Evolutionary conservation across 2,329 filamentous ascomycete genomes (phyloP).

Genomic region (Zalaria obscura): DNA sequence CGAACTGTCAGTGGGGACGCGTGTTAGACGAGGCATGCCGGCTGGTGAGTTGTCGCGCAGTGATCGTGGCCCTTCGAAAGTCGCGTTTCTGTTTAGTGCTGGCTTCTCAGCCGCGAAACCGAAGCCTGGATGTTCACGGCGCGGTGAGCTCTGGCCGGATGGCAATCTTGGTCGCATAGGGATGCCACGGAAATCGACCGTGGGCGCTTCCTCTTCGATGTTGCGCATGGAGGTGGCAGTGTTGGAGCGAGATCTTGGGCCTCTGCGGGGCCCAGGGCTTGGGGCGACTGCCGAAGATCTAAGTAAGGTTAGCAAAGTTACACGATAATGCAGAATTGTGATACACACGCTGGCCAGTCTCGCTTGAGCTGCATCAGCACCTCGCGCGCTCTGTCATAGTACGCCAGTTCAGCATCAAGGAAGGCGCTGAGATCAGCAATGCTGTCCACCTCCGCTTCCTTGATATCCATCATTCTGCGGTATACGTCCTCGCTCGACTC

Average conservation of each 20-base stretch:
- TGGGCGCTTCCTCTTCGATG: slow-evolving; percentile 39
- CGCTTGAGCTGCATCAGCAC: slow-evolving; percentile 57
- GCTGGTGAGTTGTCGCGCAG: slow-evolving; percentile 38
- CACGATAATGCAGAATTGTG: slow-evolving; percentile 5
- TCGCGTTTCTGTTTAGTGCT: slow-evolving; percentile 34
- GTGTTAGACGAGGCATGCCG: slow-evolving; percentile 30
- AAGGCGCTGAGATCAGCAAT: slow-evolving; percentile 67
- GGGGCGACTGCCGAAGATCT: slow-evolving; percentile 4
- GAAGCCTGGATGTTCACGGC: slow-evolving; percentile 25
- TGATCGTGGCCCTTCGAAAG: slow-evolving; percentile 40
- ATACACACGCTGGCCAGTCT: slow-evolving; percentile 52
- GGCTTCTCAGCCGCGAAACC: slow-evolving; percentile 32
- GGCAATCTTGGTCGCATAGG: slow-evolving; percentile 34
- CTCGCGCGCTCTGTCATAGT: slow-evolving; percentile 81
- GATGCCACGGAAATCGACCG: slow-evolving; percentile 33
- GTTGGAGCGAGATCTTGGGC: slow-evolving; percentile 43
- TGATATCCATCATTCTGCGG: slow-evolving; percentile 90
- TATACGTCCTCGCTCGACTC: slow-evolving; percentile 86
- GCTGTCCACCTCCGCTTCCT: slow-evolving; percentile 76
- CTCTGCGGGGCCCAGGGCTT: slow-evolving; percentile 14
- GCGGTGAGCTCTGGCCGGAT: slow-evolving; percentile 26
- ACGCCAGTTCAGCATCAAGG: slow-evolving; percentile 77
- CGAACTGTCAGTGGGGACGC: slow-evolving; percentile 40
- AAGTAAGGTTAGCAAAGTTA: slow-evolving; percentile 1
- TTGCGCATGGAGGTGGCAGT: slow-evolving; percentile 47